These are phyloP conservation scores for Linaria vulgaris DNA, from an alignment of 257 asterid species.

Conservation along the genomic window DNA sequence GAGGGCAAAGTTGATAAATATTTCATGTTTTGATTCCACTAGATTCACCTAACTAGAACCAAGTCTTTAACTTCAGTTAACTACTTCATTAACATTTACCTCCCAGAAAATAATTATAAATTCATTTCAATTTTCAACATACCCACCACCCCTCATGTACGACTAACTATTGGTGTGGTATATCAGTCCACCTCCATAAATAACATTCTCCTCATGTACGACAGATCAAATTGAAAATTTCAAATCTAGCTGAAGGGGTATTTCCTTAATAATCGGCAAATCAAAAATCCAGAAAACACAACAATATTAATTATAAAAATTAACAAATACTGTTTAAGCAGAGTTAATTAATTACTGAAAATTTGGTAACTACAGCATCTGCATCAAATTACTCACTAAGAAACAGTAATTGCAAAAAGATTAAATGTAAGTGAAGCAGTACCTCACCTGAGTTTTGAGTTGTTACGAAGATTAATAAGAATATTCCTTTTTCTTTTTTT, in stretches of 20 bases:
- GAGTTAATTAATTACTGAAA: background rate
- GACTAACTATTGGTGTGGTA: too few species aligned
- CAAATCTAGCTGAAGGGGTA: background rate
- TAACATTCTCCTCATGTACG: too few species aligned
- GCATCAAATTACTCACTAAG: slow-evolving; percentile 11
- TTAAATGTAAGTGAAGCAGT: slow-evolving; percentile 14
- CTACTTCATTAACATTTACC: too few species aligned
- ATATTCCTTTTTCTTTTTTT: background rate
- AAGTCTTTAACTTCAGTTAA: too few species aligned
- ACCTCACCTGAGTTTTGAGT: slow-evolving; percentile 30
- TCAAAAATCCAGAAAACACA: background rate
- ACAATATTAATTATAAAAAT: too few species aligned
- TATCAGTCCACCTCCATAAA: too few species aligned
- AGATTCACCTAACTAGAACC: too few species aligned
- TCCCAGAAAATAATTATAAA: too few species aligned
- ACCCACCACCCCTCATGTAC: too few species aligned
- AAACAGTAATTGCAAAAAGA: slow-evolving; percentile 15
- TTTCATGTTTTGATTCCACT: too few species aligned
- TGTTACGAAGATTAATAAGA: background rate
- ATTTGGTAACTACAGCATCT: slow-evolving; percentile 18
- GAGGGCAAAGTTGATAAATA: too few species aligned
- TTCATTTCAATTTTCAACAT: too few species aligned
- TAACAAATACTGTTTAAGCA: background rate
- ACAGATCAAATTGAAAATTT: background rate
- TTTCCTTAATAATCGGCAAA: background rate